phyloP scores from a whole-genome alignment of 306 rosid species.

The Corylus avellana region DNA sequence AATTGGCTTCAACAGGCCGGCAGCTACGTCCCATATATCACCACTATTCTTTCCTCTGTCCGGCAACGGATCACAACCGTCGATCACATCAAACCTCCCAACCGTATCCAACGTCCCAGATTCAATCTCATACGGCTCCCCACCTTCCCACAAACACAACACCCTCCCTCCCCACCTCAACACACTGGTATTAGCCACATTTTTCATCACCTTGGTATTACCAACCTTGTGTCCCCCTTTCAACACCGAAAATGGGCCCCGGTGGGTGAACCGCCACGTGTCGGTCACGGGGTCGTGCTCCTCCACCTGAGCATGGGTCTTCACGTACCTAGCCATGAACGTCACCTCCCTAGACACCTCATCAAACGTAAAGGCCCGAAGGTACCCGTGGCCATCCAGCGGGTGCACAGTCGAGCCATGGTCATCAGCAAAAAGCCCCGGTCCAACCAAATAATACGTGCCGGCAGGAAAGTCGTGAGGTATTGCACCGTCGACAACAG shows the following conservation, averaged over 20 bases:
- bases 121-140: constrained; percentile 83
- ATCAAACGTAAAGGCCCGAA: constrained; percentile 68
- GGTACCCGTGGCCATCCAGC: constrained; percentile 83
- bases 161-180: constrained; percentile 69
- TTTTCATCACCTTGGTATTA: constrained; percentile 95
- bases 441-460: constrained; percentile 77
- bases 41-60: background rate
- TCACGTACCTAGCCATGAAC: constrained; percentile 86
- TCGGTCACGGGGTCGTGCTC: constrained; percentile 60
- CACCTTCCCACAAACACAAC: constrained; percentile 95
- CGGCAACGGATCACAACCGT: constrained; percentile 26
- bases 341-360: constrained; percentile 30
- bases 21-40: constrained; percentile 68
- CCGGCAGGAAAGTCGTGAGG: constrained; percentile 76
- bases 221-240: constrained; percentile 81
- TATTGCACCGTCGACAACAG: constrained; percentile 51
- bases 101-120: constrained; percentile 61
- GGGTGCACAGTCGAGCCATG: constrained; percentile 97
- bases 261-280: constrained; percentile 71
- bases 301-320: constrained; percentile 76
- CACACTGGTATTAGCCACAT: constrained; percentile 94
- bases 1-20: constrained; percentile 68
- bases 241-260: constrained; percentile 92
- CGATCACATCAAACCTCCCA: constrained; percentile 45
- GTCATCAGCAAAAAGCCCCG: constrained; percentile 77